phyloP scores from a whole-genome alignment of 495 filamentous ascomycete genomes.

The Neurospora sp. region DNA sequence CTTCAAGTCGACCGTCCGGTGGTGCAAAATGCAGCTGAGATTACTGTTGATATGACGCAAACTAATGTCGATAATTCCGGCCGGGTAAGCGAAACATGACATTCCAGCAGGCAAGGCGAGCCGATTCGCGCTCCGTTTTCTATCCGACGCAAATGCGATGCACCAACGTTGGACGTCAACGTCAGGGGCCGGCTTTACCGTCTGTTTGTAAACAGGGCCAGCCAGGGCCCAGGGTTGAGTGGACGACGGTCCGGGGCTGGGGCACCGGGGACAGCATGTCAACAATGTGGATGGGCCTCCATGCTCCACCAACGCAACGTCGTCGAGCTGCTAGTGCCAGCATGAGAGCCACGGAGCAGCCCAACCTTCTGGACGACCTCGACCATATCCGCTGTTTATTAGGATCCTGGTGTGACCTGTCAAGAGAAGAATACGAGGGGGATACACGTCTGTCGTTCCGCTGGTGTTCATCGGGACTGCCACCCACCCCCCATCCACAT shows the following conservation, averaged over 20 bases:
- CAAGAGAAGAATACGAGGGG: neutral
- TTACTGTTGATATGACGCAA: neutral
- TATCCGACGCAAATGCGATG: neutral
- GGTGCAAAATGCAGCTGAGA: neutral
- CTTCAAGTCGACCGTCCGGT: neutral
- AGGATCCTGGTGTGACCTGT: neutral
- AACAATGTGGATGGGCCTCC: neutral
- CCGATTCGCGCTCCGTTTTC: neutral
- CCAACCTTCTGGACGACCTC: neutral
- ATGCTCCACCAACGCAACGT: neutral
- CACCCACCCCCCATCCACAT: neutral
- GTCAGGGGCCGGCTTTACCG: neutral
- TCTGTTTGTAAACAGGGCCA: neutral
- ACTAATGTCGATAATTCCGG: neutral
- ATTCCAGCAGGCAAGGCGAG: neutral
- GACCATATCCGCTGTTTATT: neutral
- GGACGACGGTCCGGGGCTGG: neutral
- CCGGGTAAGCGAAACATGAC: neutral
- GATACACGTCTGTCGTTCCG: neutral
- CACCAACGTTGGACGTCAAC: neutral
- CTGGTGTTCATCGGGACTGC: neutral
- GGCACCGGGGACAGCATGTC: neutral
- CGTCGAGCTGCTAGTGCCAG: neutral
- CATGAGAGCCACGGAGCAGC: neutral
- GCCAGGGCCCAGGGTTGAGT: neutral